Conservation (phyloP, 73 alveolate genomes). For the Breviolum minutum region DNA sequence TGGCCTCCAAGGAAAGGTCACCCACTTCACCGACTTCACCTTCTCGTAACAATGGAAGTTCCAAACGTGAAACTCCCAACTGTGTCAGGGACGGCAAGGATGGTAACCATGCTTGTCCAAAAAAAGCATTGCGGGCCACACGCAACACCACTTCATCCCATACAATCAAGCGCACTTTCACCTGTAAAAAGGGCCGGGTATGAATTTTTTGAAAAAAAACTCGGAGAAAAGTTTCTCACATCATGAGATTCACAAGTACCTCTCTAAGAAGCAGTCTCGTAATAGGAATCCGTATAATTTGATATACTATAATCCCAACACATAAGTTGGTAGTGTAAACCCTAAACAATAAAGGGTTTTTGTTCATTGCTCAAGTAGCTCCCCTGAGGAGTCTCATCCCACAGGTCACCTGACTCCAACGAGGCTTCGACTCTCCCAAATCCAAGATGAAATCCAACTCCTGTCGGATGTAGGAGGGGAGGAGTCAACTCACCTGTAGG, state of each 20-base stretch:
- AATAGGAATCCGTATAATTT: neutral
- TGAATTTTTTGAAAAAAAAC: neutral
- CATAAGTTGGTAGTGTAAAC: too few relatives aligned
- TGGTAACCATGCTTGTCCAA: slow-evolving; percentile 74
- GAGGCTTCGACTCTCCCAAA: slow-evolving; percentile 66
- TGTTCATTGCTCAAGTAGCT: too few relatives aligned
- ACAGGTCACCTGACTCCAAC: slow-evolving; percentile 30
- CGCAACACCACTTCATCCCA: slow-evolving; percentile 90
- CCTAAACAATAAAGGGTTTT: too few relatives aligned
- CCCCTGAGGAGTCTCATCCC: too few relatives aligned
- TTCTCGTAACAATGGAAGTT: slow-evolving; percentile 12
- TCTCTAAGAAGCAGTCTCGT: too few relatives aligned
- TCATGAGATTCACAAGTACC: neutral
- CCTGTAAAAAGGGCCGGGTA: neutral
- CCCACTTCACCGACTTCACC: slow-evolving; percentile 4
- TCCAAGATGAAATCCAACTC: slow-evolving; percentile 51
- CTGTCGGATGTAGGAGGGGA: neutral
- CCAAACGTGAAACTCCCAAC: neutral
- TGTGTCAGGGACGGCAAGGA: neutral
- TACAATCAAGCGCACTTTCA: slow-evolving; percentile 59
- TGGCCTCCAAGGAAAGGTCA: neutral
- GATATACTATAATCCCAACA: neutral
- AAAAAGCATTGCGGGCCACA: slow-evolving; percentile 45
- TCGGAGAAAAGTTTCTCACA: neutral
- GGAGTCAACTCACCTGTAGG: too few relatives aligned